phyloP scores from a whole-genome alignment of 2,329 filamentous ascomycete species.

The Teratosphaeria gauchensis region DNA sequence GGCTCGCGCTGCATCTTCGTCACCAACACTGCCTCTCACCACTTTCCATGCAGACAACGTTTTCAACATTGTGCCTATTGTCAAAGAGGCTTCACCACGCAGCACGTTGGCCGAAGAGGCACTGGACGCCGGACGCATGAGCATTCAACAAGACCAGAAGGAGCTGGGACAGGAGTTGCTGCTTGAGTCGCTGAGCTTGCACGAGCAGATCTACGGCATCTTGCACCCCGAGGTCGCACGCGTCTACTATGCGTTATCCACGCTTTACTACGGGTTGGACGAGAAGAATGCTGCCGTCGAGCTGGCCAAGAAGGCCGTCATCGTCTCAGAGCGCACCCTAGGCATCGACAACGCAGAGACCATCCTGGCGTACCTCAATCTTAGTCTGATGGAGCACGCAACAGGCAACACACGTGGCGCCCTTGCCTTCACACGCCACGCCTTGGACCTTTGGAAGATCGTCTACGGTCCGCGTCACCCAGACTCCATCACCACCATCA shows the following conservation, averaged over 20 bases:
- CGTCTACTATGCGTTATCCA: constrained; percentile 89
- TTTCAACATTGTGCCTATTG: constrained; percentile 81
- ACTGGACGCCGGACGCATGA: constrained; percentile 88
- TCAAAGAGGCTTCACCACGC: constrained; percentile 89
- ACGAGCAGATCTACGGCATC: constrained; percentile 98
- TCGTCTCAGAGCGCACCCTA: constrained; percentile 87
- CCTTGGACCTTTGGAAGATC: constrained; percentile 90
- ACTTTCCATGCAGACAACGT: constrained; percentile 81
- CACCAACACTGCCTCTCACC: constrained; percentile 35
- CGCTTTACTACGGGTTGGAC: constrained; percentile 94
- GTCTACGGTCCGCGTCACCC: constrained; percentile 91
- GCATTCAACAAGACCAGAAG: constrained; percentile 88
- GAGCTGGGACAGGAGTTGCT: constrained; percentile 93
- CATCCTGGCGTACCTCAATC: constrained; percentile 88
- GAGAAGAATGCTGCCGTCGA: constrained; percentile 95
- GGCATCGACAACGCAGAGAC: constrained; percentile 92
- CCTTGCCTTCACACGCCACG: constrained; percentile 83
- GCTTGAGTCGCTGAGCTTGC: constrained; percentile 87
- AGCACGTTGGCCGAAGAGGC: constrained; percentile 91
- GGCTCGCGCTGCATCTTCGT: constrained; percentile 31
- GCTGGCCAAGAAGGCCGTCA: constrained; percentile 89
- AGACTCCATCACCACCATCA: constrained; percentile 96
- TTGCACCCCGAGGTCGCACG: constrained; percentile 92
- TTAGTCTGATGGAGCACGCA: constrained; percentile 88
- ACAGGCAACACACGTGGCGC: constrained; percentile 81